Percentiles rank a stretch among this genome's conserved stretches.
Evolutionary conservation across 345 rosid genomes (phyloP).

Genomic region (Gossypium turneri): DNA sequence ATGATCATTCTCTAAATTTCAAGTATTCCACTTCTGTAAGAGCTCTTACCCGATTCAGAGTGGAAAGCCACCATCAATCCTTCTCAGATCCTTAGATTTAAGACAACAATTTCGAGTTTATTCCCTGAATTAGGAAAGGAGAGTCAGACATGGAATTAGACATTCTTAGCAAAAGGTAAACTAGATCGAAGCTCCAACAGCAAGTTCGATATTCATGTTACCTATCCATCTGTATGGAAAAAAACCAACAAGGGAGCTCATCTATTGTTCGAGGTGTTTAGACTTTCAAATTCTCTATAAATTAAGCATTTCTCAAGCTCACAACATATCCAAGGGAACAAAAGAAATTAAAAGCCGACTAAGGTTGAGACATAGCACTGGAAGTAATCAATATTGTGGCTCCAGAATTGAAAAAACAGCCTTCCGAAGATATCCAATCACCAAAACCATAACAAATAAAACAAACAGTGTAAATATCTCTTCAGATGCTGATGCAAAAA

Average conservation of each 20-base stretch:
- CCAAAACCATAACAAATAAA: neutral
- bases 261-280: neutral
- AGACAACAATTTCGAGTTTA: constrained; percentile 70
- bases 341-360: neutral
- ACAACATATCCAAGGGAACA: neutral
- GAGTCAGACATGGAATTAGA: neutral
- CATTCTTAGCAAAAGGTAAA: neutral
- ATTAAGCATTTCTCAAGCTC: neutral
- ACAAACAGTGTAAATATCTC: constrained; percentile 93
- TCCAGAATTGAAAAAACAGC: neutral
- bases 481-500: constrained; percentile 92
- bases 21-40: neutral
- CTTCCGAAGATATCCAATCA: neutral
- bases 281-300: neutral
- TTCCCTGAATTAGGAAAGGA: constrained; percentile 44
- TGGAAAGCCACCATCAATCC: constrained; percentile 53
- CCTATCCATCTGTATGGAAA: neutral
- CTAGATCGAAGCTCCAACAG: too few relatives aligned
- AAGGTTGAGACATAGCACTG: neutral
- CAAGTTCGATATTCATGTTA: neutral
- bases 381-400: neutral
- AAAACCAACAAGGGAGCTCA: neutral
- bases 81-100: constrained; percentile 76
- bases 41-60: neutral
- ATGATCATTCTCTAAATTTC: neutral